phyloP scores from a whole-genome alignment of 345 rosid genomes.

The Populus alba region DNA sequence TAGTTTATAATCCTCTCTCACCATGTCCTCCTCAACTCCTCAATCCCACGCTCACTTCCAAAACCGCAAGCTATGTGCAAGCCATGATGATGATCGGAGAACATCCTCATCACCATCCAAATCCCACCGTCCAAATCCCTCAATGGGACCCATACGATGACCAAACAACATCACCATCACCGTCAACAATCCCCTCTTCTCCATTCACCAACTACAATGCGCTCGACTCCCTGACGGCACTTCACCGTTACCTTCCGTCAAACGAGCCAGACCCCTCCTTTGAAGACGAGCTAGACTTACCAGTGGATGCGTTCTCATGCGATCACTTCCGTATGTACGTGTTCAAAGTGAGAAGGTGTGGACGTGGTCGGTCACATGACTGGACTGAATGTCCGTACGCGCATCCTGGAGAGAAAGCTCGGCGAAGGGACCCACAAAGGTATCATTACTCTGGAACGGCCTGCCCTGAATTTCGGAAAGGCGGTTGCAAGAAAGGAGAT shows the following conservation, averaged over 20 bases:
- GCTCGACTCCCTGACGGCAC: conserved; percentile 49
- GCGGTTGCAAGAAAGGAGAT: conserved; percentile 57
- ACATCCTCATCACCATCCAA: conserved; percentile 20
- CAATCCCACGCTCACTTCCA: neutral
- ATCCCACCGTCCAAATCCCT: conserved; percentile 60
- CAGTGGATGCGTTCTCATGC: conserved; percentile 26
- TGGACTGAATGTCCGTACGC: conserved; percentile 95
- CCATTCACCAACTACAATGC: conserved; percentile 31
- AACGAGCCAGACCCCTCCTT: conserved; percentile 45
- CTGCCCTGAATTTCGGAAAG: conserved; percentile 68
- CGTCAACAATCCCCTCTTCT: conserved; percentile 32
- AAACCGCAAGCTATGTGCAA: conserved; percentile 9
- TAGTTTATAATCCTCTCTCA: conserved; percentile 34
- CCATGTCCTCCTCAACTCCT: neutral
- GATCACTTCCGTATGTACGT: conserved; percentile 73
- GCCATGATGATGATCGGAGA: conserved; percentile 58
- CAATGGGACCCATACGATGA: conserved; percentile 49
- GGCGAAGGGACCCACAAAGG: conserved; percentile 80
- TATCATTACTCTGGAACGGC: conserved; percentile 59
- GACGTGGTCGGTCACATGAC: conserved; percentile 71
- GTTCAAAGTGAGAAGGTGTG: conserved; percentile 77
- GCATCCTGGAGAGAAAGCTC: conserved; percentile 87
- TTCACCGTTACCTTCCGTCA: conserved; percentile 66
- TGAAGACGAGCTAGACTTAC: conserved; percentile 24
- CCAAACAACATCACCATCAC: conserved; percentile 25